Percentiles rank a stretch among this genome's conserved stretches.
These are phyloP conservation scores for Huntiella moniliformis DNA, from an alignment of 2,329 filamentous ascomycete genomes.

Conservation along the genomic window DNA sequence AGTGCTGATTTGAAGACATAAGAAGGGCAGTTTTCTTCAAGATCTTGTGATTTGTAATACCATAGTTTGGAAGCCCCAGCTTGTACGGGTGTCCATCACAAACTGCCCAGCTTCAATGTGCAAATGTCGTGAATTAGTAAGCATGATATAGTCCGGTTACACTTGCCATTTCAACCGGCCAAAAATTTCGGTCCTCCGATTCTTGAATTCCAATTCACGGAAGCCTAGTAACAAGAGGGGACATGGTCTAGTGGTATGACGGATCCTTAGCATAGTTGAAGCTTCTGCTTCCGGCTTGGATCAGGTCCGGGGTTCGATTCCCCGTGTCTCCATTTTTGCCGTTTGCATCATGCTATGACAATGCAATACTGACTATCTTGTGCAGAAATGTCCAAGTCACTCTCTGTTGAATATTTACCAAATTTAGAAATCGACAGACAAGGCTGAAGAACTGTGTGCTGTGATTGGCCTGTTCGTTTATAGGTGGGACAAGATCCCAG, in stretches of 20 bases:
- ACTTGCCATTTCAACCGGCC: no score
- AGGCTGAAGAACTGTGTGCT: neutral
- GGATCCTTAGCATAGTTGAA: slow-evolving; percentile 11
- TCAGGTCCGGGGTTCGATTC: slow-evolving; percentile 12
- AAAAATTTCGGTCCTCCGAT: no score
- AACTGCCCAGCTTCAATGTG: no score
- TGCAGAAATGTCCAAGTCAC: neutral
- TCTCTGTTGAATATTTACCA: neutral
- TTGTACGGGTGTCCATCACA: no score
- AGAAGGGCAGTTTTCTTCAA: no score
- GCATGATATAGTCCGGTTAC: no score
- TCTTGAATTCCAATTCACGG: no score
- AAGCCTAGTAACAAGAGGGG: neutral
- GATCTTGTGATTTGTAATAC: no score
- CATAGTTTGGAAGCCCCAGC: no score
- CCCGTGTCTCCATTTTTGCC: slow-evolving; percentile 9
- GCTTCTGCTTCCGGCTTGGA: slow-evolving; percentile 5
- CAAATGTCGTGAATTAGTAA: no score
- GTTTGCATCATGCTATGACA: neutral
- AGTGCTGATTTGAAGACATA: no score
- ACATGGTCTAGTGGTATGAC: slow-evolving; percentile 13
- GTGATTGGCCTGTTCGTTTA: neutral
- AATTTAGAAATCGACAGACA: neutral
- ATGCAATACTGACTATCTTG: neutral
- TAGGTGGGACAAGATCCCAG: slow-evolving; percentile 2